Percentiles rank a stretch among this genome's conserved stretches.
Evolutionary conservation across 2,329 filamentous ascomycete species (phyloP).

Genomic region (Fusarium transvaalense): DNA sequence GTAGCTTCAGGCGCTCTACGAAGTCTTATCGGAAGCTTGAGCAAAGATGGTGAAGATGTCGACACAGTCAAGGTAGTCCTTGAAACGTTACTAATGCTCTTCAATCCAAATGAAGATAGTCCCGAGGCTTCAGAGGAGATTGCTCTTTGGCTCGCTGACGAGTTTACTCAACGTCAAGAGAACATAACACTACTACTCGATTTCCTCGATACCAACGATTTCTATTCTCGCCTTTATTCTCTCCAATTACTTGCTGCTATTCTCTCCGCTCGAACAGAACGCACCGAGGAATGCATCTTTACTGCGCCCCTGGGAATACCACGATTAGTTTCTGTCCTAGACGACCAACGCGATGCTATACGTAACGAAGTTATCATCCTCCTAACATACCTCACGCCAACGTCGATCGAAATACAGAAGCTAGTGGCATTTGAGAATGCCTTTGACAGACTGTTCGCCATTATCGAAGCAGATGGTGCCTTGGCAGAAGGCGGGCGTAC

Average conservation of each 20-base stretch:
- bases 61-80: constrained; percentile 96
- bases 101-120: constrained; percentile 78
- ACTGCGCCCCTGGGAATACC: constrained; percentile 90
- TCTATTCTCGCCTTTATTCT: constrained; percentile 91
- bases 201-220: constrained; percentile 87
- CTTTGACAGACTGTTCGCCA: constrained; percentile 85
- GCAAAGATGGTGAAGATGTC: constrained; percentile 91
- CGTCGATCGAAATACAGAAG: constrained; percentile 90
- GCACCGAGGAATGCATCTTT: constrained; percentile 94
- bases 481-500: constrained; percentile 85
- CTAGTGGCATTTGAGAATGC: constrained; percentile 95
- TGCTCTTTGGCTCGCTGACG: constrained; percentile 93
- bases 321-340: constrained; percentile 83
- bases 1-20: constrained; percentile 94
- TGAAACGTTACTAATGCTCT: constrained; percentile 95
- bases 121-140: constrained; percentile 97
- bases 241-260: constrained; percentile 91
- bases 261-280: constrained; percentile 84
- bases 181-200: constrained; percentile 93
- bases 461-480: constrained; percentile 85
- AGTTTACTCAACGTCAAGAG: constrained; percentile 97
- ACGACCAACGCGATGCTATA: constrained; percentile 87
- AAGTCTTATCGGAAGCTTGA: constrained; percentile 85
- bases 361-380: constrained; percentile 90
- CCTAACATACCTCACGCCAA: constrained; percentile 87